A percentile compares a stretch with the other conserved stretches of the same genome.
These are phyloP conservation scores for Rossbeevera mucosa DNA, from an alignment of 768 basidiomycete genomes.

Conservation along the genomic window DNA sequence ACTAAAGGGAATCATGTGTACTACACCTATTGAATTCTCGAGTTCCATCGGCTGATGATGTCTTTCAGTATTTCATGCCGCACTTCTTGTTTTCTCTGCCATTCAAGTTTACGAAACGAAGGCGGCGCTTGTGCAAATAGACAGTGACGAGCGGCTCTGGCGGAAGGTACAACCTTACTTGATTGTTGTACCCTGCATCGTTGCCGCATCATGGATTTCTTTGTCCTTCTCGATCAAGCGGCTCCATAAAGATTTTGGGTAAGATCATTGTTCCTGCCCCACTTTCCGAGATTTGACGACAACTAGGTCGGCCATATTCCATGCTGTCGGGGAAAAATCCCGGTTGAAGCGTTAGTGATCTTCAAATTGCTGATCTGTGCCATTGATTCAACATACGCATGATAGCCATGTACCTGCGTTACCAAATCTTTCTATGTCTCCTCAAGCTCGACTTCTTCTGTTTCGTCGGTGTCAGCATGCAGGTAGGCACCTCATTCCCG, in stretches of 20 bases:
- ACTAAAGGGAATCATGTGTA: slow-evolving; percentile 67
- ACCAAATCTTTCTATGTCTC: slow-evolving; percentile 82
- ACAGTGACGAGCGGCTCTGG: slow-evolving; percentile 56
- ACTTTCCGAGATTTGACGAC: slow-evolving; percentile 1
- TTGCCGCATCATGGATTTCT: slow-evolving; percentile 60
- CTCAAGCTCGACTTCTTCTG: slow-evolving; percentile 90
- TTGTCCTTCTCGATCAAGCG: slow-evolving; percentile 65
- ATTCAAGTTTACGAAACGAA: slow-evolving; percentile 77
- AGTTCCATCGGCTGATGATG: slow-evolving; percentile 3
- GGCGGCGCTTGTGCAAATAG: slow-evolving; percentile 45
- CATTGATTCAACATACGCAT: slow-evolving; percentile 4
- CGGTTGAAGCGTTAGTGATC: slow-evolving; percentile 67
- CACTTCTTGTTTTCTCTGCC: slow-evolving; percentile 67
- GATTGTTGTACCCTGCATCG: slow-evolving; percentile 67
- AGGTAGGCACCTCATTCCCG: slow-evolving; percentile 40
- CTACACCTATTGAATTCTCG: slow-evolving; percentile 14
- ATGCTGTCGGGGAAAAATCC: slow-evolving; percentile 81
- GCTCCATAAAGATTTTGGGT: slow-evolving; percentile 83
- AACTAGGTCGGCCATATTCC: slow-evolving; percentile 83
- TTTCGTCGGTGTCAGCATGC: slow-evolving; percentile 85
- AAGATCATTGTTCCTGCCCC: slow-evolving; percentile 19
- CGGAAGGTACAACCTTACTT: slow-evolving; percentile 57
- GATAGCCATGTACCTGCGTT: slow-evolving; percentile 82
- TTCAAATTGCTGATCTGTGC: neutral
- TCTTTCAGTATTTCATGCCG: slow-evolving; percentile 59